phyloP scores from a whole-genome alignment of 768 basidiomycete species.

The Auricularia cornea region DNA sequence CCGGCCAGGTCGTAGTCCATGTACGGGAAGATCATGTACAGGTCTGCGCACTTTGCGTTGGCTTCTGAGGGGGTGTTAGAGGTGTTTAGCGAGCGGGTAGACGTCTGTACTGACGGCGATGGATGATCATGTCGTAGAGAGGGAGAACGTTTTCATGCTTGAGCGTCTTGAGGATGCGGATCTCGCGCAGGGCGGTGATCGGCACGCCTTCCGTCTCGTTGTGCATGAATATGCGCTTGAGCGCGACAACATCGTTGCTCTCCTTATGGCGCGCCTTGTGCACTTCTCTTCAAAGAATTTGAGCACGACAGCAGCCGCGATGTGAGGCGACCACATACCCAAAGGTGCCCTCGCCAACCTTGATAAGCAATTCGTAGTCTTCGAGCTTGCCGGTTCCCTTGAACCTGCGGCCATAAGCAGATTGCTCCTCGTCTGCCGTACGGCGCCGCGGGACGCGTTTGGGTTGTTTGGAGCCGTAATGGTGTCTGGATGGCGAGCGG shows the following conservation, averaged over 20 bases:
- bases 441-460: conserved; percentile 22
- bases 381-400: conserved; percentile 59
- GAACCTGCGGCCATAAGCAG: conserved; percentile 60
- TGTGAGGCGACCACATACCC: conserved; percentile 49
- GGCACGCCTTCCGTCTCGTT: conserved; percentile 97
- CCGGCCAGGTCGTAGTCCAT: conserved; percentile 99
- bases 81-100: not conserved
- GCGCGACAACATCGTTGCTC: conserved; percentile 50
- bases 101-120: conserved; percentile 49
- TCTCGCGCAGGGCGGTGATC: conserved; percentile 92
- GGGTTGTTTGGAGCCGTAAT: conserved; percentile 1
- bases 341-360: conserved; percentile 95
- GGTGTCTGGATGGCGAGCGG: conserved; percentile 1
- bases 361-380: conserved; percentile 75
- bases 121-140: conserved; percentile 88
- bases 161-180: conserved; percentile 89
- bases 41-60: conserved; percentile 61
- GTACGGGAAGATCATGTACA: conserved; percentile 99
- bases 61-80: conserved; percentile 32
- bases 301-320: conserved; percentile 8
- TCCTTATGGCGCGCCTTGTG: conserved; percentile 71
- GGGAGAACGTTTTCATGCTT: conserved; percentile 80
- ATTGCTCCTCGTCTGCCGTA: conserved; percentile 54
- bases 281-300: conserved; percentile 56
- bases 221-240: conserved; percentile 94